phyloP scores from a whole-genome alignment of 1,284 basidiomycete species.

The Marasmius oreades region DNA sequence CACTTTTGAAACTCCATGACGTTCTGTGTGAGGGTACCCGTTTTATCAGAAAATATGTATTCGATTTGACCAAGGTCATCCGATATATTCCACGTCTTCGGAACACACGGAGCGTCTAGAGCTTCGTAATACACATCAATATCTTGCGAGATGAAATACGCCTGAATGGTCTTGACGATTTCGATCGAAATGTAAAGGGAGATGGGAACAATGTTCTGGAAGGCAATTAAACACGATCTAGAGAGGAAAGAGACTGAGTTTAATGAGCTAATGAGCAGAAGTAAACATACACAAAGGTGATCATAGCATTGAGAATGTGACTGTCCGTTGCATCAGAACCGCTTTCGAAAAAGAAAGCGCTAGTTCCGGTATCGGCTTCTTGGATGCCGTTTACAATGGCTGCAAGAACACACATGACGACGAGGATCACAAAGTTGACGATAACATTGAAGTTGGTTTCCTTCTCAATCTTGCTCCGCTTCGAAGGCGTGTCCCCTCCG shows the following conservation, averaged over 20 bases:
- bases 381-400: conserved; percentile 77
- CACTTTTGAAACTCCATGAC: conserved; percentile 99
- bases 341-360: conserved; percentile 70
- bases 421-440: conserved; percentile 86
- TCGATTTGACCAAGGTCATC: conserved; percentile 98
- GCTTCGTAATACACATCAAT: conserved; percentile 94
- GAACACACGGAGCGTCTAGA: conserved; percentile 85
- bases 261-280: conserved; percentile 3
- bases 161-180: conserved; percentile 97
- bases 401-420: conserved; percentile 74
- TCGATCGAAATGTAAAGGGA: conserved; percentile 98
- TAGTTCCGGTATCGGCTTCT: conserved; percentile 62
- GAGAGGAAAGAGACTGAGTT: conserved; percentile 11
- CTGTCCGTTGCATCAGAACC: conserved; percentile 62
- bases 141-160: conserved; percentile 97
- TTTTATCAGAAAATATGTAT: conserved; percentile 98
- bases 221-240: conserved; percentile 86
- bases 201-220: conserved; percentile 98
- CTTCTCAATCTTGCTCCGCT: conserved; percentile 94
- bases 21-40: conserved; percentile 93
- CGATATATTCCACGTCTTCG: conserved; percentile 98
- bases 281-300: conserved; percentile 82
- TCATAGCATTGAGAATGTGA: conserved; percentile 71
- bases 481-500: conserved; percentile 88
- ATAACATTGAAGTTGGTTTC: conserved; percentile 99